phyloP scores from a whole-genome alignment of 75 land plant genomes.

The Chamaecyparis obtusa region DNA sequence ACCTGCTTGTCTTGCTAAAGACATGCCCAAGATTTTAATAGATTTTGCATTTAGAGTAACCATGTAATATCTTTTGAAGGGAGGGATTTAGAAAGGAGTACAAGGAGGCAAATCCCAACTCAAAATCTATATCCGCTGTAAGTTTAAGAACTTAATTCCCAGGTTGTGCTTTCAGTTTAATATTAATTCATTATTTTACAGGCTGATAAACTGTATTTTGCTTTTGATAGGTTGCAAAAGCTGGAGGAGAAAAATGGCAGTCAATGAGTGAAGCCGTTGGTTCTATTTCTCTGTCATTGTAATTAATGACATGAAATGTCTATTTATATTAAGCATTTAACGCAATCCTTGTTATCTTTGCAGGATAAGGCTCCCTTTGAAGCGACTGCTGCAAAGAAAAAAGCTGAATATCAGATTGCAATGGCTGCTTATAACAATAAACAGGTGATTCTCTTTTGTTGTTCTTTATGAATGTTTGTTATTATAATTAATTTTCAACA shows the following conservation, averaged over 20 bases:
- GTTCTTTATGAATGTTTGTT: background rate
- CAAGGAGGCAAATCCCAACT: slow-evolving; percentile 75
- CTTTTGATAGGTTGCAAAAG: slow-evolving; percentile 69
- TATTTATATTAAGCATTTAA: background rate
- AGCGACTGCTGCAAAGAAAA: slow-evolving; percentile 32
- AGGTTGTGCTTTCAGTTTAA: background rate
- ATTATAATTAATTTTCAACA: background rate
- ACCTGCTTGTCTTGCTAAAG: background rate
- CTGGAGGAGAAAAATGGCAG: slow-evolving; percentile 85
- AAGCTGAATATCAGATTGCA: slow-evolving; percentile 28
- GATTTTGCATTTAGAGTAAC: background rate
- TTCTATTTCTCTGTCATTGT: background rate
- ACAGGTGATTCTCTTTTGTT: background rate
- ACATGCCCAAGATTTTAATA: background rate
- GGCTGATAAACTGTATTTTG: background rate
- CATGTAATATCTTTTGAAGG: slow-evolving; percentile 26
- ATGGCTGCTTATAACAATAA: slow-evolving; percentile 44
- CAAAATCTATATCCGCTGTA: slow-evolving; percentile 77
- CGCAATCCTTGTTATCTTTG: background rate
- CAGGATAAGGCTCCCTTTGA: slow-evolving; percentile 56
- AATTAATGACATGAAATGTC: background rate
- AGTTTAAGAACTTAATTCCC: slow-evolving; percentile 11
- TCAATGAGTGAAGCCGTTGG: slow-evolving; percentile 60
- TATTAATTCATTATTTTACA: background rate
- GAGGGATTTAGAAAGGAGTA: slow-evolving; percentile 71